Base-by-base conservation (phyloP, 495 filamentous ascomycete species). In the Zalerion maritima region DNA sequence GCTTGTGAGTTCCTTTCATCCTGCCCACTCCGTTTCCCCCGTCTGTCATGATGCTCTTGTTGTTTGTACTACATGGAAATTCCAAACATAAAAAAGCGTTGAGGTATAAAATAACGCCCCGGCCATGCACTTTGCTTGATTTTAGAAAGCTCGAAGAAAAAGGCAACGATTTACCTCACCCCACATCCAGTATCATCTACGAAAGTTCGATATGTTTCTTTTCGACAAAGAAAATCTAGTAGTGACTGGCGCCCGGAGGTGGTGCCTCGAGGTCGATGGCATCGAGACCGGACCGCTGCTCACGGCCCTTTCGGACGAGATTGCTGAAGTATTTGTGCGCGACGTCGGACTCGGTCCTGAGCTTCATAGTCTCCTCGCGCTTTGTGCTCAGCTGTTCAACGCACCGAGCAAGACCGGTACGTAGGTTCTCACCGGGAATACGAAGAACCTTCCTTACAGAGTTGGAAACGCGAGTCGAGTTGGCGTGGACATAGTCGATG, bases 401-500 rank as follows among this genome's bases (percentile, higher is more conserved):
- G 14, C 73, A 79, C 9, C 78, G 76, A 37, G 84, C 73, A 29
- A 97, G 64, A 33, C 74, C 75, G 19, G 77, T 71, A 20, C 79
- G 72, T 10, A 97, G 69, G 35, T 80, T 78, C 35, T 79, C 75
- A 16, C 85, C 81, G 0, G 91, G 89, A 43, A 76, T 69, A 25
- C 77, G 78, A 21, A 97, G 73, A 11, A 92, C 79, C 46, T 83
- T 80, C 29, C 87, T 79, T 17, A 87, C 81, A 26, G 87, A 79
- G 28, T 67, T 56, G 5, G 78, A 74, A 38, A 97, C 86, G 15
- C 89, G 79, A 15, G 65, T 64, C 39, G 80, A 69, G 60, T 97
- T 97, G 35, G 67, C 54, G 53, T 97, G 91, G 7, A 85, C 78
- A 49, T 94, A 97, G 58, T 97, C 89, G 47, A 92, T 73, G 13